Evolutionary conservation across 139 green algal species (phyloP).

Genomic region (Coelastrella sp.): DNA sequence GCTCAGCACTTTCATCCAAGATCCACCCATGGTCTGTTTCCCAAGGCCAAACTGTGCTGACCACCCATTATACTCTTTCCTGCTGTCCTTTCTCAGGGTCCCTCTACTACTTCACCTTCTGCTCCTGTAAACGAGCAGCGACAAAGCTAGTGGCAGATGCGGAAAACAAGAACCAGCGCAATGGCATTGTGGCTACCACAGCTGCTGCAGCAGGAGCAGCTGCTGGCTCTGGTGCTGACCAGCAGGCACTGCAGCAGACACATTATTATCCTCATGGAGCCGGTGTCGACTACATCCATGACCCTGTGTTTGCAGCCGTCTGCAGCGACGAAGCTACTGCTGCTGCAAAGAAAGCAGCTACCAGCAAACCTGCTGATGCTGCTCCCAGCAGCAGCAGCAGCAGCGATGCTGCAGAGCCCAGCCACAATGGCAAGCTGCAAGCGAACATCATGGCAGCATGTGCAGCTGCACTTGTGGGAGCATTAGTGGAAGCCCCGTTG

Average conservation of each 20-base stretch:
- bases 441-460: slow-evolving; percentile 58
- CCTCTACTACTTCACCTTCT: slow-evolving; percentile 65
- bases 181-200: neutral
- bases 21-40: too few species aligned
- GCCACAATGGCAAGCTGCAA: slow-evolving; percentile 43
- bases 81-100: slow-evolving; percentile 22
- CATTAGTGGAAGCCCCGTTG: slow-evolving; percentile 71
- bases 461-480: slow-evolving; percentile 56
- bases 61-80: neutral
- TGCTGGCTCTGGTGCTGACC: neutral
- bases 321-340: slow-evolving; percentile 26
- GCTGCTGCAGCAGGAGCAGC: slow-evolving; percentile 18
- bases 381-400: slow-evolving; percentile 42
- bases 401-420: slow-evolving; percentile 5
- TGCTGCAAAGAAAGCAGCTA: neutral
- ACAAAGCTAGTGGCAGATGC: slow-evolving; percentile 6
- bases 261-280: slow-evolving; percentile 30
- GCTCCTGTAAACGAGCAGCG: slow-evolving; percentile 37
- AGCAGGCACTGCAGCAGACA: slow-evolving; percentile 30
- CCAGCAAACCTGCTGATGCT: neutral
- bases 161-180: neutral
- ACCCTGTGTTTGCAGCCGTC: slow-evolving; percentile 35
- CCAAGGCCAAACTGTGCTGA: too few species aligned
- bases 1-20: too few species aligned
- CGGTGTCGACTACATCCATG: slow-evolving; percentile 18